phyloP scores from a whole-genome alignment of 257 asterid species.

The Prunella vulgaris region DNA sequence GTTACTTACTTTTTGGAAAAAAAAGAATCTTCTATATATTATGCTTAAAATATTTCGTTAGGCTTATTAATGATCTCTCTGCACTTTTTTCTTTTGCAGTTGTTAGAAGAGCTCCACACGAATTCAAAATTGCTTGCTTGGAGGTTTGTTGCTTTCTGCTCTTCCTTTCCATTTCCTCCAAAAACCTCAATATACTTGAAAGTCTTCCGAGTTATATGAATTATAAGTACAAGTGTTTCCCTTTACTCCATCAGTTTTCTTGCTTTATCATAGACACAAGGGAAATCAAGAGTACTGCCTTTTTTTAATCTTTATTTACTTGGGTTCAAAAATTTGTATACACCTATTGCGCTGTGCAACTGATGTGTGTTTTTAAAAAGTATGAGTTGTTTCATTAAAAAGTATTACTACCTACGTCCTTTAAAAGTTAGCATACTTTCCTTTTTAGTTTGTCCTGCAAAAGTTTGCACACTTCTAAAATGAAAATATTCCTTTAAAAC shows the following conservation, averaged over 20 bases:
- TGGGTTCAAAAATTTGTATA: not conserved
- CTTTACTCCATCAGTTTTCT: no score
- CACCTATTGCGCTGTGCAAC: not conserved
- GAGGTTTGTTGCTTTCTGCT: constrained; percentile 55
- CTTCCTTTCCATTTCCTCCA: not conserved
- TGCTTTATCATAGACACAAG: no score
- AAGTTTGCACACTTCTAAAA: no score
- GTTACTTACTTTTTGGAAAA: constrained; percentile 12
- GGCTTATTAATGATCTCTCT: constrained; percentile 17
- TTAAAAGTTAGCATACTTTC: no score
- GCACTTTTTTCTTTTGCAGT: constrained; percentile 53
- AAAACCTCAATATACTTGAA: not conserved
- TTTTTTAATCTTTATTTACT: not conserved
- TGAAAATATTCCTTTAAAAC: no score
- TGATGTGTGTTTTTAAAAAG: not conserved
- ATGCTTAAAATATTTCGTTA: constrained; percentile 1
- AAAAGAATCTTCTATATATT: not conserved
- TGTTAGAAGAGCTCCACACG: constrained; percentile 95
- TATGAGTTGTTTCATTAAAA: not conserved
- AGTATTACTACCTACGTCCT: no score
- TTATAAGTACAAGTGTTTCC: no score
- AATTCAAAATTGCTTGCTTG: constrained; percentile 89
- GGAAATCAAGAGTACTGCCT: not conserved
- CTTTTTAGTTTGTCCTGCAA: no score
- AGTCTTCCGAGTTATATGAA: no score